These are phyloP conservation scores for Serendipita indica DNA, from an alignment of 768 basidiomycete species.

Conservation along the genomic window DNA sequence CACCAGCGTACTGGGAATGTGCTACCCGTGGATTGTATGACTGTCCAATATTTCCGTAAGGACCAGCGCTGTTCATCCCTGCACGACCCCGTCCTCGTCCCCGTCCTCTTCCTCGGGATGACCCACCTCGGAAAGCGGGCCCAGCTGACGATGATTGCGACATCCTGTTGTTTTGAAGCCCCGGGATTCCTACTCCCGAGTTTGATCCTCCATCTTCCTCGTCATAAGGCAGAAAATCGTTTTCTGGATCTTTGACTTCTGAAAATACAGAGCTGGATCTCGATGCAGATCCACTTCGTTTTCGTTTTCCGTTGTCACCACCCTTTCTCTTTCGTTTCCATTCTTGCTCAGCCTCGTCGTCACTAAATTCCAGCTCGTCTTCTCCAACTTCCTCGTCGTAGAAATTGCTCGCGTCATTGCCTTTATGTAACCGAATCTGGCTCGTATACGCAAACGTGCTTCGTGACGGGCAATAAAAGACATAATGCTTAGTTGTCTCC, in stretches of 20 bases:
- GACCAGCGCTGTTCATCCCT: too few species aligned
- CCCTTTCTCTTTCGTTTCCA: constrained; percentile 43
- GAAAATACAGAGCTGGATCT: too few species aligned
- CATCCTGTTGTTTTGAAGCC: too few species aligned
- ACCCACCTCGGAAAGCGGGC: too few species aligned
- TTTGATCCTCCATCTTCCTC: too few species aligned
- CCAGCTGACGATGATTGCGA: too few species aligned
- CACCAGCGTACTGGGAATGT: background rate
- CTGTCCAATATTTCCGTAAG: background rate
- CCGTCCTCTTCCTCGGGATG: background rate
- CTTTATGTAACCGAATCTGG: constrained; percentile 54
- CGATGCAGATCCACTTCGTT: background rate
- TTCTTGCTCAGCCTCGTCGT: constrained; percentile 80
- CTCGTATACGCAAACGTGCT: constrained; percentile 76
- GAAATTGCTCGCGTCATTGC: constrained; percentile 88
- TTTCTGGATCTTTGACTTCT: too few species aligned
- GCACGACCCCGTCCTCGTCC: background rate
- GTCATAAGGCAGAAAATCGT: too few species aligned
- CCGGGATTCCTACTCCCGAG: too few species aligned
- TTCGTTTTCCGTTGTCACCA: background rate
- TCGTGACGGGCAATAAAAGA: constrained; percentile 69
- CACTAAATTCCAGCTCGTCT: constrained; percentile 85
- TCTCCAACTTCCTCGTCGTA: constrained; percentile 89
- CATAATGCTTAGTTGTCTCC: constrained; percentile 27
- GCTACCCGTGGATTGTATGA: background rate